Evolutionary conservation across 2,329 filamentous ascomycete genomes (phyloP), one percentile per base, ranked within the genome.

Genomic region (Exophiala sideris): DNA sequence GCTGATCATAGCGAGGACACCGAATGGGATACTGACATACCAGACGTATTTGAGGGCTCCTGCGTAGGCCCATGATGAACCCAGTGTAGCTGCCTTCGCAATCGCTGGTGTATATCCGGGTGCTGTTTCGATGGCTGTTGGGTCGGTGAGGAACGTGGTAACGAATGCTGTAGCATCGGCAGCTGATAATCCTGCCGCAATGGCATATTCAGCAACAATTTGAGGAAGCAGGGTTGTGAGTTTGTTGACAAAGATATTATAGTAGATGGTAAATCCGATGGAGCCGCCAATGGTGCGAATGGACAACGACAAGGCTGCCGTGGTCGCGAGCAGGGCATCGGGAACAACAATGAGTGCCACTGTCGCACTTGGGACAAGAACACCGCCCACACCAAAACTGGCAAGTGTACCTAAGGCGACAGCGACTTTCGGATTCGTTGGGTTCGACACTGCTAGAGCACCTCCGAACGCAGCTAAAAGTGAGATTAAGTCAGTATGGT

Each of bases 381-480:
- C 16, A 8, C 50, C 50, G 12, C 54, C 54, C 8, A 57, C 40
- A 3, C 45, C 54, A 20, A 57, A 42, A n/a, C 38, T 20, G 10
- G 54, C 53, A 5, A 56, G 20, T 6, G 53, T 48, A 2, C 40
- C 36, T 12, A 48, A 12, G n/a, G 34, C 53, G 6, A 48, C 36
- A n/a, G 41, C 41, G 11, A 39, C n/a, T 11, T 18, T 12, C 2
- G 53, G 34, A 61, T 84, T 85, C 67, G 83, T 73, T 2, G 71
- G 66, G 1, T 68, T 71, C 0, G 76, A 77, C n/a, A 76, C 68
- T 1, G 81, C 71, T 50, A 86, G 69, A 2, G 78, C 74, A 24
- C 50, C 54, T 10, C 29, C 45, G 34, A 52, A 48, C 9, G 81
- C 82, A 2, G 85, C 87, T 84, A 87, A 87, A 21, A 29, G n/a